Evolutionary conservation across 306 rosid genomes (phyloP).

Genomic region (Trichosanthes truncata): DNA sequence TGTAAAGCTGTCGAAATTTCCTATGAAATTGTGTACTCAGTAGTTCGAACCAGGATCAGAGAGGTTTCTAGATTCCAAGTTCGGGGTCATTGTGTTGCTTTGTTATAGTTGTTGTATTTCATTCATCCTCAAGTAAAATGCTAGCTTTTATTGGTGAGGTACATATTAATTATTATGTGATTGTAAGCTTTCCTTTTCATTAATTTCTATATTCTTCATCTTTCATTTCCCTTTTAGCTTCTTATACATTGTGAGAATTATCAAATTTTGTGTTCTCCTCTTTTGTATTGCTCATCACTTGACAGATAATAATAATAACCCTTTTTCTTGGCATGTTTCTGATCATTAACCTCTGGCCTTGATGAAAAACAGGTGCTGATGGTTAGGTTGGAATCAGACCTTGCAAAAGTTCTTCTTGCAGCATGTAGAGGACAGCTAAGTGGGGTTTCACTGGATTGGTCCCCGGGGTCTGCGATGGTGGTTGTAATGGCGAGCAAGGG

Average conservation of each 20-base stretch:
- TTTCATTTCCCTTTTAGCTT: neutral
- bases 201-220: neutral
- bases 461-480: conserved; percentile 86
- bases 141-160: neutral
- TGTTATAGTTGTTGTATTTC: neutral
- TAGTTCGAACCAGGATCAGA: neutral
- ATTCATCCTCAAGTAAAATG: neutral
- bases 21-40: neutral
- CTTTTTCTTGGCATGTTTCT: neutral
- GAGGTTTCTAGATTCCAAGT: neutral
- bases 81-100: neutral
- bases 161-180: neutral
- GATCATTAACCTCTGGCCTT: neutral
- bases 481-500: conserved; percentile 99
- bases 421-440: conserved; percentile 84
- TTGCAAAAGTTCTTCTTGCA: conserved; percentile 79
- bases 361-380: conserved; percentile 61
- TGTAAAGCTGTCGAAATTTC: neutral
- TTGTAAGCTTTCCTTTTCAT: neutral
- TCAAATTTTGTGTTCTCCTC: neutral
- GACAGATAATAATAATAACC: neutral
- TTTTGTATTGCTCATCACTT: neutral
- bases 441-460: conserved; percentile 74
- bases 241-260: neutral
- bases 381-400: conserved; percentile 86